Percentiles rank a stretch among this genome's conserved stretches.
Evolutionary conservation across 345 rosid species (phyloP).

Genomic region (Gossypioides kirkii): DNA sequence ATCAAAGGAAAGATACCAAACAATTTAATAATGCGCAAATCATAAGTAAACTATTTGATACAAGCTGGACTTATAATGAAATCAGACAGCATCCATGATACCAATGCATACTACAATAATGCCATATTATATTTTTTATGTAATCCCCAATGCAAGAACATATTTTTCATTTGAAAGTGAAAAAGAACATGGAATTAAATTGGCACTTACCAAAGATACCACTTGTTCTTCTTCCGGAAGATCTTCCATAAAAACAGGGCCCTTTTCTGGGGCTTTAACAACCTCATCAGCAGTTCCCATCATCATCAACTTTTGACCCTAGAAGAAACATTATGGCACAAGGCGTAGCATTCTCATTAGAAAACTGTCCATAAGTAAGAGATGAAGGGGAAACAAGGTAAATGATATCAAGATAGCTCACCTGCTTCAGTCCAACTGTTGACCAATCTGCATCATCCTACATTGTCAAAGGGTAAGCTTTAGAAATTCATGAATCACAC

Average conservation of each 20-base stretch:
- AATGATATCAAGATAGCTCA: slow-evolving; percentile 22
- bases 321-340: neutral
- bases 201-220: slow-evolving; percentile 48
- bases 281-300: slow-evolving; percentile 99
- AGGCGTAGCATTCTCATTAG: neutral
- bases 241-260: slow-evolving; percentile 90
- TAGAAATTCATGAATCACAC: slow-evolving; percentile 3
- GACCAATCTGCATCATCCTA: slow-evolving; percentile 98
- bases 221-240: slow-evolving; percentile 96
- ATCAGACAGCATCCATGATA: neutral
- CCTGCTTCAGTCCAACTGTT: slow-evolving; percentile 74
- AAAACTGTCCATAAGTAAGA: neutral
- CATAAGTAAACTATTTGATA: neutral
- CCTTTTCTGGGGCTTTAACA: slow-evolving; percentile 94
- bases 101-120: neutral
- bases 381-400: neutral
- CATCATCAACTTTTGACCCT: slow-evolving; percentile 99
- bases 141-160: neutral
- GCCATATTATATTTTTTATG: neutral
- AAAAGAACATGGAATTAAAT: neutral
- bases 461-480: slow-evolving; percentile 14
- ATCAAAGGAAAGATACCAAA: neutral
- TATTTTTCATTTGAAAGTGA: neutral
- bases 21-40: neutral
- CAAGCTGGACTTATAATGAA: neutral